Evolutionary conservation across 345 rosid species (phyloP).

Genomic region (Eucalyptus virginea): DNA sequence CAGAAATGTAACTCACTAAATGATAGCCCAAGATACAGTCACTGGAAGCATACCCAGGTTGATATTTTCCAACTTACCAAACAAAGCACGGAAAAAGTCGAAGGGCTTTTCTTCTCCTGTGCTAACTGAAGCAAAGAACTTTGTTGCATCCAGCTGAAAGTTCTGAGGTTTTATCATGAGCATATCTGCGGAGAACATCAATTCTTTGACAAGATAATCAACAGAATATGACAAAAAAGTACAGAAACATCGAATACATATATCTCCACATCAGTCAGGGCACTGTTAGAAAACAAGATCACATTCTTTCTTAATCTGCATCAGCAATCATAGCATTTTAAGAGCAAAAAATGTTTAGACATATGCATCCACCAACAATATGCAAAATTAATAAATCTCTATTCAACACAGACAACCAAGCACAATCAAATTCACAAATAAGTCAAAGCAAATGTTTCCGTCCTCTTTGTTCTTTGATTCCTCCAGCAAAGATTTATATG

Average conservation of each 20-base stretch:
- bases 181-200: slow-evolving; percentile 19
- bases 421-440: neutral
- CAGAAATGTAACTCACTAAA: neutral
- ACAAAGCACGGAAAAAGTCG: slow-evolving; percentile 56
- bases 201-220: neutral
- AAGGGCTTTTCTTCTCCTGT: slow-evolving; percentile 49
- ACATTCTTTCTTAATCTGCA: neutral
- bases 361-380: neutral
- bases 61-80: slow-evolving; percentile 20
- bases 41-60: neutral
- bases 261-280: neutral
- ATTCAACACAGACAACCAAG: neutral
- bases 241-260: neutral
- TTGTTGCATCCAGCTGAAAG: slow-evolving; percentile 24
- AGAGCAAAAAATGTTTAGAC: neutral
- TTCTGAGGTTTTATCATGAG: slow-evolving; percentile 16
- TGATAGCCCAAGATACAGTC: neutral
- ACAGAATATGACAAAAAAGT: neutral
- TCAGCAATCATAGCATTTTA: neutral
- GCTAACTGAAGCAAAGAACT: slow-evolving; percentile 53
- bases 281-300: neutral
- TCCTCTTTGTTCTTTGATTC: neutral
- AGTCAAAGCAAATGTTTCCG: neutral
- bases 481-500: neutral
- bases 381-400: neutral